These are phyloP conservation scores for Colletotrichum tropicale DNA, from an alignment of 2,329 filamentous ascomycete genomes.

Conservation along the genomic window DNA sequence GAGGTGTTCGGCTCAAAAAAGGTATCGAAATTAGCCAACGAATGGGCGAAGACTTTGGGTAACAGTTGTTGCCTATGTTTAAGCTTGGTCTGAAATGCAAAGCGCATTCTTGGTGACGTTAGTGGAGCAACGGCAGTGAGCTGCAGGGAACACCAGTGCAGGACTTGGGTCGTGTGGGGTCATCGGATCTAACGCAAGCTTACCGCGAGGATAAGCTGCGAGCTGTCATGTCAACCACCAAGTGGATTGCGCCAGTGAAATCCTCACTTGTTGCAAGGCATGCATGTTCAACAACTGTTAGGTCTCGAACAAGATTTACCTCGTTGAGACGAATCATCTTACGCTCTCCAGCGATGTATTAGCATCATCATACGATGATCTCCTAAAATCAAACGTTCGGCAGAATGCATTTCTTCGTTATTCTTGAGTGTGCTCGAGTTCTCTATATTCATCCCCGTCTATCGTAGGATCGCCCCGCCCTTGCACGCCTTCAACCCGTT, in stretches of 20 bases:
- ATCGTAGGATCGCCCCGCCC: neutral
- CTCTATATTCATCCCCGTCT: neutral
- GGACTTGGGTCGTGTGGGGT: constrained; percentile 10
- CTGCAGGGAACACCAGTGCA: neutral
- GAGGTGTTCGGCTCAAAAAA: neutral
- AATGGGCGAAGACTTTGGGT: neutral
- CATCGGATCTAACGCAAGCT: neutral
- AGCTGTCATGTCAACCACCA: neutral
- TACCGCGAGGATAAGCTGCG: neutral
- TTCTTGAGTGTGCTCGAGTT: neutral
- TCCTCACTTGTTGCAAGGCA: neutral
- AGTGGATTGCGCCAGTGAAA: neutral
- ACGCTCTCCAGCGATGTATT: neutral
- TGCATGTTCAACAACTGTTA: neutral
- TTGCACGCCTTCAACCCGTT: neutral
- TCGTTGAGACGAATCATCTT: neutral
- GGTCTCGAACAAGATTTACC: neutral
- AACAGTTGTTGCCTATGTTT: neutral
- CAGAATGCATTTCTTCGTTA: neutral
- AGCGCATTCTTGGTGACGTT: constrained; percentile 10
- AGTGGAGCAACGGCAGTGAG: constrained; percentile 9
- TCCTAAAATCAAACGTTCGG: neutral
- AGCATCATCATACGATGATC: neutral
- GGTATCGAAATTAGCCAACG: neutral
- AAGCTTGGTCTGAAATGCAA: neutral